Conservation (phyloP, 192 early-diverging fungal genomes). For the Piromyces finnis region DNA sequence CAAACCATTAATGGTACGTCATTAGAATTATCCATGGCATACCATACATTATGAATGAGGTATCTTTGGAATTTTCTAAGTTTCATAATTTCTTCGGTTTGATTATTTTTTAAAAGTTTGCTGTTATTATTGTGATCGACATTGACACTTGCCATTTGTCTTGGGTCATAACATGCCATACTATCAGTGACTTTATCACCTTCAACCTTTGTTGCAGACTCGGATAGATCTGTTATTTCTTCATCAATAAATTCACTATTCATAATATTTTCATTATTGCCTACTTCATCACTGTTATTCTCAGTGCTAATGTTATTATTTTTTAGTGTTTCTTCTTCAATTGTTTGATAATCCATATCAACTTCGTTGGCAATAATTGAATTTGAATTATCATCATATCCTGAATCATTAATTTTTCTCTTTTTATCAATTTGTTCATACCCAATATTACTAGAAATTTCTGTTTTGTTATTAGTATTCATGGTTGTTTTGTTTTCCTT, state of each 20-base stretch:
- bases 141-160: not conserved
- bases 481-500: not conserved
- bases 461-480: not conserved
- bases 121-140: not conserved
- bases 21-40: slow-evolving; percentile 6
- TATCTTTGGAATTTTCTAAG: slow-evolving; percentile 6
- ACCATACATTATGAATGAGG: slow-evolving; percentile 15
- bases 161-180: not conserved
- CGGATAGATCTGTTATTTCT: too few relatives aligned
- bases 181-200: not conserved
- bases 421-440: not conserved
- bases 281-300: not conserved
- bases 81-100: not conserved
- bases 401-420: not conserved
- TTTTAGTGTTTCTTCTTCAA: not conserved
- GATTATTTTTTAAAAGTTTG: not conserved
- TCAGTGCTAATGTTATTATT: not conserved
- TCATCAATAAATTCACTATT: too few relatives aligned
- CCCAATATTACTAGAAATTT: not conserved
- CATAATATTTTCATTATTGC: not conserved
- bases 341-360: not conserved
- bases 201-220: not conserved
- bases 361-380: too few relatives aligned
- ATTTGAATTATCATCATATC: not conserved
- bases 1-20: slow-evolving; percentile 14